Conservation (phyloP, 2,329 filamentous ascomycete genomes). For the Eutypa lata region DNA sequence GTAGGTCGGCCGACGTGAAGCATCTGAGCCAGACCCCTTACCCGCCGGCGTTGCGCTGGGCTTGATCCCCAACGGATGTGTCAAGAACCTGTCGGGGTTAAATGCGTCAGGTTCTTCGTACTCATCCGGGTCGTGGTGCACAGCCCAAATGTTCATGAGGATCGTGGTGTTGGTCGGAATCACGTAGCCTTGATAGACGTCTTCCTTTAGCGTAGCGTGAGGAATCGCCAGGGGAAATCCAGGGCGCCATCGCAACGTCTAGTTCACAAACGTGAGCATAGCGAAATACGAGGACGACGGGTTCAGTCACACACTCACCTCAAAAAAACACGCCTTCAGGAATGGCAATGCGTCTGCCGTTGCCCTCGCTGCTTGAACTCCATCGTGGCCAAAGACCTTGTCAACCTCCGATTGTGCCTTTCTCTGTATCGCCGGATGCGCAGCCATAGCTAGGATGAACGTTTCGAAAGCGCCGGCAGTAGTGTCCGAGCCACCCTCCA, state of each 20-base stretch:
- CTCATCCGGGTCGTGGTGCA: slow-evolving; percentile 2
- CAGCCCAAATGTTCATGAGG: slow-evolving; percentile 34
- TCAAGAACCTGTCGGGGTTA: too few species aligned
- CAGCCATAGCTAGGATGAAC: slow-evolving; percentile 45
- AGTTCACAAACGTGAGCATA: slow-evolving; percentile 24
- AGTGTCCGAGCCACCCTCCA: slow-evolving; percentile 42
- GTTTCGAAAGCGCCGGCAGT: slow-evolving; percentile 37
- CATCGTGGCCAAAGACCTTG: slow-evolving; percentile 34
- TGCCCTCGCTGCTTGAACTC: slow-evolving; percentile 33
- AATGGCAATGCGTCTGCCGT: slow-evolving; percentile 39
- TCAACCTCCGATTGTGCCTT: slow-evolving; percentile 39
- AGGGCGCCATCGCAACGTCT: slow-evolving; percentile 19
- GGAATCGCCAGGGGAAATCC: slow-evolving; percentile 26
- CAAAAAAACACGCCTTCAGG: slow-evolving; percentile 40
- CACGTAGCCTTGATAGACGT: slow-evolving; percentile 29
- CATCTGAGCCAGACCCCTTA: background rate
- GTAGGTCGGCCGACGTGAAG: slow-evolving; percentile 28
- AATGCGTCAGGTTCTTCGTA: slow-evolving; percentile 1
- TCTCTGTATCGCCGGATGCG: slow-evolving; percentile 38
- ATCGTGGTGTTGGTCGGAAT: slow-evolving; percentile 37
- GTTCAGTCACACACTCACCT: too few species aligned
- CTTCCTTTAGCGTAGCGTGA: slow-evolving; percentile 33
- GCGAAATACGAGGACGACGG: too few species aligned
- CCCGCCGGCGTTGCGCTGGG: slow-evolving; percentile 1
- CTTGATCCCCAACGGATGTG: slow-evolving; percentile 2